Percentiles rank a stretch among this genome's conserved stretches.
Conservation (phyloP, 805 yeast genomes). For the Starmerella asiatica region DNA sequence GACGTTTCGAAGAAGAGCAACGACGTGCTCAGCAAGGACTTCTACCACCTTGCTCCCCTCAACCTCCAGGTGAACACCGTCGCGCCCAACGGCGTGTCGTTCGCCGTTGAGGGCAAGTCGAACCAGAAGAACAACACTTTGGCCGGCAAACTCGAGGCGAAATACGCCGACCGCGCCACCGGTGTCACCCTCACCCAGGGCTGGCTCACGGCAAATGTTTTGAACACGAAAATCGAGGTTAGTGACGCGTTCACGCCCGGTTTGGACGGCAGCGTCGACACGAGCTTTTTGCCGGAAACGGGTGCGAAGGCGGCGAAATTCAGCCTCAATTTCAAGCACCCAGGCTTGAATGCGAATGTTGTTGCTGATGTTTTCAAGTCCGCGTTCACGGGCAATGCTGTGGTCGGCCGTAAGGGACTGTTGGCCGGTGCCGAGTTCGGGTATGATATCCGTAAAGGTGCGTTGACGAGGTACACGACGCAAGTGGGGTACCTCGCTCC, state of each 20-base stretch:
- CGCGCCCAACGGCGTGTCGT: constrained; percentile 93
- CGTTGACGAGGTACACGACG: constrained; percentile 84
- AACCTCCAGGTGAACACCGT: constrained; percentile 78
- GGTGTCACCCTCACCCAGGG: constrained; percentile 94
- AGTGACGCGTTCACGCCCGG: constrained; percentile 89
- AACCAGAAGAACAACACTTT: constrained; percentile 66
- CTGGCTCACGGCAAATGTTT: constrained; percentile 87
- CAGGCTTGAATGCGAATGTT: constrained; percentile 84
- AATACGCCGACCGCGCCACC: constrained; percentile 80
- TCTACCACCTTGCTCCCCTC: constrained; percentile 82
- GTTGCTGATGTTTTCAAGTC: constrained; percentile 92
- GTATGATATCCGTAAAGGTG: constrained; percentile 86
- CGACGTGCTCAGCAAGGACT: constrained; percentile 79
- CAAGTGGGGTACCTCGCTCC: constrained; percentile 89
- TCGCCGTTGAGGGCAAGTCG: constrained; percentile 85
- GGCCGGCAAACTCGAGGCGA: constrained; percentile 80
- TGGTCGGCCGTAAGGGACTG: constrained; percentile 92
- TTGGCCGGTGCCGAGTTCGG: constrained; percentile 95
- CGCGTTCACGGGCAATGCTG: constrained; percentile 91
- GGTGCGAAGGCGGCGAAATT: constrained; percentile 71
- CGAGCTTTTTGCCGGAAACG: constrained; percentile 75
- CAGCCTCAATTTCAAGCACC: constrained; percentile 83
- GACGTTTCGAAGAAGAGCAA: constrained; percentile 88
- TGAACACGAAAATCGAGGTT: constrained; percentile 87
- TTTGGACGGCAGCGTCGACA: constrained; percentile 79